Conservation (phyloP, 306 rosid genomes). For the Mucuna pruriens region DNA sequence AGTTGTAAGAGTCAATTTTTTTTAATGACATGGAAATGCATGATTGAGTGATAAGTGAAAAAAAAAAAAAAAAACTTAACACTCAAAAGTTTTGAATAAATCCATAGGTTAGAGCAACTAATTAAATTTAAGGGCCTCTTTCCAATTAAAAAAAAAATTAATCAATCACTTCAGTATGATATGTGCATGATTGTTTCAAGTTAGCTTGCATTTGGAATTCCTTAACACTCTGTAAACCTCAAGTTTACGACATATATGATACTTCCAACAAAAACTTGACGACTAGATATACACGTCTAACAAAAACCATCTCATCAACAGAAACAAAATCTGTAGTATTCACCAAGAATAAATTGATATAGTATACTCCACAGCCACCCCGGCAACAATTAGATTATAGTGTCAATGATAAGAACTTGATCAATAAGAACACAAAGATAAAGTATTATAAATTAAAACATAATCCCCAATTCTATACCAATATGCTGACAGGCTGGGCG, state of each 20-base stretch:
- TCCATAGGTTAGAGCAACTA: background rate
- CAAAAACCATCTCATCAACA: background rate
- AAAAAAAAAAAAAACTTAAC: background rate
- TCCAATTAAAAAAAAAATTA: background rate
- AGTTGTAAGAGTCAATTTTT: background rate
- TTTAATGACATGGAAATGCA: background rate
- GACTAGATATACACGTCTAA: background rate
- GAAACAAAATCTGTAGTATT: background rate
- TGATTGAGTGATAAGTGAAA: background rate
- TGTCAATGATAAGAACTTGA: background rate
- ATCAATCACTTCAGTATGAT: background rate
- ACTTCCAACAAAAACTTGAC: background rate
- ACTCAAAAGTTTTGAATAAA: background rate
- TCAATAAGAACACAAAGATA: background rate
- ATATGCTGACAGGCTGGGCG: background rate
- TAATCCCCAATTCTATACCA: background rate
- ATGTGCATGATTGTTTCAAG: background rate
- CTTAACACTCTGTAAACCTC: background rate
- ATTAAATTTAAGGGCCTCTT: background rate
- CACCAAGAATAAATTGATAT: background rate
- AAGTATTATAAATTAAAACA: background rate
- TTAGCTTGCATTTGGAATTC: background rate
- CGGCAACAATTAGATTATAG: background rate
- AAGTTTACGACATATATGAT: background rate
- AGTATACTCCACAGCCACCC: conserved; percentile 1